phyloP scores from a whole-genome alignment of 257 asterid genomes.

The Plantago ovata region DNA sequence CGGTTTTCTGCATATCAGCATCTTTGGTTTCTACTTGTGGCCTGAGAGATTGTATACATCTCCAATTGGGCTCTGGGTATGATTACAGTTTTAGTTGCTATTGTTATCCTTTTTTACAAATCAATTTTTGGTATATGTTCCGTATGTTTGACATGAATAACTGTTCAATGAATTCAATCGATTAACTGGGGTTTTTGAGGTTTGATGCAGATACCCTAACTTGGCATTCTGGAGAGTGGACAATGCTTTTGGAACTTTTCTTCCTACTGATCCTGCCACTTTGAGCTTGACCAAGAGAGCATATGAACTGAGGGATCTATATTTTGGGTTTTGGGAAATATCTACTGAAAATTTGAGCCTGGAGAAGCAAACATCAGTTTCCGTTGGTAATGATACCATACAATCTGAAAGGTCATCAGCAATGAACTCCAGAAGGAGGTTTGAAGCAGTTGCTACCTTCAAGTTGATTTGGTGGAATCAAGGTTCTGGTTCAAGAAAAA shows the following conservation, averaged over 20 bases:
- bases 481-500: conserved; percentile 88
- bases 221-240: conserved; percentile 97
- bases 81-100: conserved; percentile 18
- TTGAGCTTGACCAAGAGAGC: conserved; percentile 54
- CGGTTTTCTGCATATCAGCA: conserved; percentile 75
- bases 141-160: too few relatives aligned
- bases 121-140: background rate
- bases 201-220: conserved; percentile 46
- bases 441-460: conserved; percentile 83
- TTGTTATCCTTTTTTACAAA: conserved; percentile 6
- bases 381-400: conserved; percentile 40
- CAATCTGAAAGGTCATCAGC: conserved; percentile 65
- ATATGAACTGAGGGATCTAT: conserved; percentile 66
- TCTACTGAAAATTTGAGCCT: conserved; percentile 39
- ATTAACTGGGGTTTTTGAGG: conserved; percentile 17
- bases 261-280: conserved; percentile 70
- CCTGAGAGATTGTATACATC: conserved; percentile 74
- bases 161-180: background rate
- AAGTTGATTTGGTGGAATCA: conserved; percentile 93
- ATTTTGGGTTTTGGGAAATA: conserved; percentile 47
- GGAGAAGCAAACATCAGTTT: conserved; percentile 37
- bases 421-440: conserved; percentile 59
- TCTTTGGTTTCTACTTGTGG: conserved; percentile 88
- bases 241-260: conserved; percentile 80
- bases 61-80: conserved; percentile 52